These are phyloP conservation scores for Phytophthora pisi DNA, from an alignment of 352 stramenopile genomes.

Conservation along the genomic window DNA sequence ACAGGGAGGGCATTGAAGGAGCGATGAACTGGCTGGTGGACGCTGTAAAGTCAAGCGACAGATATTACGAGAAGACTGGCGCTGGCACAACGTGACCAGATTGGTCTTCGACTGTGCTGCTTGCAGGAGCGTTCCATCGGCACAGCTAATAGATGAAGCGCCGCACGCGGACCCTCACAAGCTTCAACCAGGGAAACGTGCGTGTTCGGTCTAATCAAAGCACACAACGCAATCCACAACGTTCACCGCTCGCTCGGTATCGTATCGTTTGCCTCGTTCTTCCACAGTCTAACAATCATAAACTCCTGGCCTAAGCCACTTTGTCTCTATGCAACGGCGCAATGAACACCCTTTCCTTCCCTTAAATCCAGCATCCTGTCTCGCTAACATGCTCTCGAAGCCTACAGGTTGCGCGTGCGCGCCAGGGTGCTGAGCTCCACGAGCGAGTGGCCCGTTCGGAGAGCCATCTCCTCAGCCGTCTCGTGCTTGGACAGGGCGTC, in stretches of 20 bases:
- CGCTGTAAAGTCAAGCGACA: constrained; percentile 71
- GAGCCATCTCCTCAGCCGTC: constrained; percentile 92
- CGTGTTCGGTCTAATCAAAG: constrained; percentile 17
- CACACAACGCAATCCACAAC: constrained; percentile 4
- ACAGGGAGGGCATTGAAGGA: constrained; percentile 67
- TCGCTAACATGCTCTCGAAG: constrained; percentile 7
- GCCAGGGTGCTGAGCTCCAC: constrained; percentile 82
- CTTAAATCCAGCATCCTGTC: constrained; percentile 25
- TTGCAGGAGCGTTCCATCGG: no score
- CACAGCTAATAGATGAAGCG: constrained; percentile 25
- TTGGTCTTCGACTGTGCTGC: no score
- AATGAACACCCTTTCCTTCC: constrained; percentile 22
- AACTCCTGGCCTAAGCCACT: constrained; percentile 20
- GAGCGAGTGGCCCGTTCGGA: constrained; percentile 91
- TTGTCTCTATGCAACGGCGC: constrained; percentile 35
- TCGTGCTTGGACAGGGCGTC: constrained; percentile 95
- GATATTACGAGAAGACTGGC: constrained; percentile 58
- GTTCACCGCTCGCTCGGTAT: constrained; percentile 17
- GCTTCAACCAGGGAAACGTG: background rate
- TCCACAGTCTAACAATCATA: constrained; percentile 20
- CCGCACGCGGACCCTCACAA: background rate
- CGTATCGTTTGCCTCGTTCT: constrained; percentile 25
- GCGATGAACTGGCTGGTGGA: constrained; percentile 81
- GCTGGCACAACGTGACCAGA: constrained; percentile 17
- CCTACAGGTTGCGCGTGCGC: constrained; percentile 72